A percentile compares a stretch with the other conserved stretches of the same genome.
These are phyloP conservation scores for Camellia sinensis DNA, from an alignment of 148 eudicot species.

Conservation along the genomic window DNA sequence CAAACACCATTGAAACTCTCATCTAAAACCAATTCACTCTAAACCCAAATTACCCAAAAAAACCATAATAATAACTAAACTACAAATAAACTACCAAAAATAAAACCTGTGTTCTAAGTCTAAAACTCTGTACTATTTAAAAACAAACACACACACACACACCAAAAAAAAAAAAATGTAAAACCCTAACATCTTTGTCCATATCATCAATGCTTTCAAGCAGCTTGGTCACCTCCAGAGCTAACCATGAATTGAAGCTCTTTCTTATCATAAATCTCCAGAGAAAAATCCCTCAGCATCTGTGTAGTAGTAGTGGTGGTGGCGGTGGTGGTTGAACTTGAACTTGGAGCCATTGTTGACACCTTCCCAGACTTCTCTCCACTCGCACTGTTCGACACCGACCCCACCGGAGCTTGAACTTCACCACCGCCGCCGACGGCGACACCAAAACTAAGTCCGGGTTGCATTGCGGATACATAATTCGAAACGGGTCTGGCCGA, in stretches of 20 bases:
- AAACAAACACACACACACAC: no score
- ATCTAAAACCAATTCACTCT: not conserved
- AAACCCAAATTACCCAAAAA: not conserved
- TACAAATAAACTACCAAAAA: not conserved
- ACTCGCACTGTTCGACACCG: constrained; percentile 23
- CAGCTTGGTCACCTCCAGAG: constrained; percentile 24
- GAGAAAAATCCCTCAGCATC: constrained; percentile 60
- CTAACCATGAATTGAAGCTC: constrained; percentile 85
- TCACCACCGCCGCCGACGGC: constrained; percentile 10
- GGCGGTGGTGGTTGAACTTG: constrained; percentile 23
- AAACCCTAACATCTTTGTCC: not conserved
- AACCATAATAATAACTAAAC: not conserved
- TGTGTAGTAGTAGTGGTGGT: constrained; percentile 14
- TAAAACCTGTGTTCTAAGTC: constrained; percentile 4
- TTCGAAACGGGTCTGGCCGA: constrained; percentile 43
- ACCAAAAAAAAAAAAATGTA: no score
- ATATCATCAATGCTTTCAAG: constrained; percentile 25
- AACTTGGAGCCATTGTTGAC: constrained; percentile 42
- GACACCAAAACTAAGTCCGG: constrained; percentile 5
- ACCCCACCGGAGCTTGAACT: constrained; percentile 16
- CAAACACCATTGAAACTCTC: not conserved
- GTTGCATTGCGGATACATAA: constrained; percentile 26
- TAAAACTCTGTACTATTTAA: not conserved
- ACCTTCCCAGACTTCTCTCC: constrained; percentile 19
- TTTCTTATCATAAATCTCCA: constrained; percentile 60